Evolutionary conservation across 192 early-diverging fungal genomes (phyloP).

Genomic region (Umbelopsis isabellina): DNA sequence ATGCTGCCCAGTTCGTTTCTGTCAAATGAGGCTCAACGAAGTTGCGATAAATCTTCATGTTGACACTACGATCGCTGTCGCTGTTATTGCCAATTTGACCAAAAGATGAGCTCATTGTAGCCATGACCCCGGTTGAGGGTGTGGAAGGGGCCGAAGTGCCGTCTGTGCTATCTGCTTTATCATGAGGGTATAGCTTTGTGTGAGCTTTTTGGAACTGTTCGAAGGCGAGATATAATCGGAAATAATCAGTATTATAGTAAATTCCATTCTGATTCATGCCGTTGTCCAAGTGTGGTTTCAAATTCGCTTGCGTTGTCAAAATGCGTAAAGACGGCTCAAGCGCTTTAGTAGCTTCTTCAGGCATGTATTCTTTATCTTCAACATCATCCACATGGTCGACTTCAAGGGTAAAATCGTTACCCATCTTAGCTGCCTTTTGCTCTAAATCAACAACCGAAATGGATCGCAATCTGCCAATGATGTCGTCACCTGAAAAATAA

Average conservation of each 20-base stretch:
- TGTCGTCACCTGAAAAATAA: slow-evolving; percentile 40
- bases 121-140: background rate
- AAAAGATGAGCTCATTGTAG: slow-evolving; percentile 15
- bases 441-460: slow-evolving; percentile 38
- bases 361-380: slow-evolving; percentile 2
- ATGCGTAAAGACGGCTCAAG: slow-evolving; percentile 31
- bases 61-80: slow-evolving; percentile 40
- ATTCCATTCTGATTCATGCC: slow-evolving; percentile 52
- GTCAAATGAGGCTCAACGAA: slow-evolving; percentile 41
- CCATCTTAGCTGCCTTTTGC: slow-evolving; percentile 35
- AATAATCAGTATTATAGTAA: slow-evolving; percentile 46
- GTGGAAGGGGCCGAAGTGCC: slow-evolving; percentile 9
- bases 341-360: slow-evolving; percentile 24
- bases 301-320: slow-evolving; percentile 32
- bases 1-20: slow-evolving; percentile 46
- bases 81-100: background rate
- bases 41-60: slow-evolving; percentile 44
- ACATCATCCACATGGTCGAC: slow-evolving; percentile 23
- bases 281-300: slow-evolving; percentile 47
- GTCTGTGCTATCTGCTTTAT: slow-evolving; percentile 10
- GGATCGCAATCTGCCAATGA: slow-evolving; percentile 35
- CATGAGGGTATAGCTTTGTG: slow-evolving; percentile 35
- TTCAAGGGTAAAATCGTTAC: slow-evolving; percentile 33
- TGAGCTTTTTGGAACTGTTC: slow-evolving; percentile 39
- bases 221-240: slow-evolving; percentile 44